A percentile compares a stretch with the other conserved stretches of the same genome.
phyloP scores from a whole-genome alignment of 331 rosid genomes.

The Cydonia oblonga region DNA sequence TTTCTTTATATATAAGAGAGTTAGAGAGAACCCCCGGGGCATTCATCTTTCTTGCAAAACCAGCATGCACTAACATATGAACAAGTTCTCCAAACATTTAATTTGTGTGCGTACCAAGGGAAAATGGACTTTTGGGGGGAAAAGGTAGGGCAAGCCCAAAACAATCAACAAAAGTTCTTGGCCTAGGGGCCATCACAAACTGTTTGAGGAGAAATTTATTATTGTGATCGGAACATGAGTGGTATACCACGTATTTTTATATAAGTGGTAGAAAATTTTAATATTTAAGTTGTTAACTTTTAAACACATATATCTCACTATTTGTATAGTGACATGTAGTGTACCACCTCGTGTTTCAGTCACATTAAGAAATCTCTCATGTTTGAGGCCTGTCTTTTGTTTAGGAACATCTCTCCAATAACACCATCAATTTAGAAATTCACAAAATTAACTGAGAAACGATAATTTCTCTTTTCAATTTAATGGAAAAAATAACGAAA shows the following conservation, averaged over 20 bases:
- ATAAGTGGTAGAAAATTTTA: too few species aligned
- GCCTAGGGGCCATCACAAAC: neutral
- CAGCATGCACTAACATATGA: neutral
- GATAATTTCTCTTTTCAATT: neutral
- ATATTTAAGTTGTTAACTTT: too few species aligned
- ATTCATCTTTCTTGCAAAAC: neutral
- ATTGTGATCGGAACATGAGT: too few species aligned
- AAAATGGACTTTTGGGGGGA: neutral
- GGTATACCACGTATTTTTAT: too few species aligned
- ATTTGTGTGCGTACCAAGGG: neutral
- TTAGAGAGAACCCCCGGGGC: neutral
- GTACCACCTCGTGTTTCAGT: accelerated
- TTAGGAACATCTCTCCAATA: neutral
- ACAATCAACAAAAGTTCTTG: neutral
- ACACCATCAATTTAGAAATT: too few species aligned
- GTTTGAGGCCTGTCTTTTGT: neutral
- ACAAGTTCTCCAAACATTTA: neutral
- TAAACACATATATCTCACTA: too few species aligned
- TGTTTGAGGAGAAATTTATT: neutral
- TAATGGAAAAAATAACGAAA: neutral
- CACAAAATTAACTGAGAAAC: neutral
- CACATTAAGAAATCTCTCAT: too few species aligned
- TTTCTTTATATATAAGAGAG: neutral
- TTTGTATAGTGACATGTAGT: too few species aligned
- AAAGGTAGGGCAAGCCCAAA: neutral